Evolutionary conservation across 2,329 filamentous ascomycete genomes (phyloP).

Genomic region (Trichoderma gracile): DNA sequence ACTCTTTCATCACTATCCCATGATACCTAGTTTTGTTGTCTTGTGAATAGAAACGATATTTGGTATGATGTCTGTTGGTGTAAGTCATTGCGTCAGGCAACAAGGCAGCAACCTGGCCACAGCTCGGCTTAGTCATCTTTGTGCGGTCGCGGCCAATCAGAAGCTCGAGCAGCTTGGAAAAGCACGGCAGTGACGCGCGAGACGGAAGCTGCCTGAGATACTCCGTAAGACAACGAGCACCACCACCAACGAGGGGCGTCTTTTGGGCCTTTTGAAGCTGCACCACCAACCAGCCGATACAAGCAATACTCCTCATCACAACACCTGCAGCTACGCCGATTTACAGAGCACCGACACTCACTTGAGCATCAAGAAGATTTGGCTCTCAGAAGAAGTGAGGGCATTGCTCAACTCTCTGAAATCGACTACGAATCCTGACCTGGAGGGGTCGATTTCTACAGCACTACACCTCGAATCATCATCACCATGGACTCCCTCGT

Average conservation of each 20-base stretch:
- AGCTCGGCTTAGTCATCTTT: conserved; percentile 3
- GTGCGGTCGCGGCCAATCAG: neutral
- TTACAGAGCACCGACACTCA: too few relatives aligned
- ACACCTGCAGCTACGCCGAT: conserved; percentile 1
- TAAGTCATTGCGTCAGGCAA: conserved; percentile 3
- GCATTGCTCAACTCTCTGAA: neutral
- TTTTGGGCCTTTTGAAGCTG: conserved; percentile 21
- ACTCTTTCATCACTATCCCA: too few relatives aligned
- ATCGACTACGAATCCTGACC: conserved; percentile 1
- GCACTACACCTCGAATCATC: neutral
- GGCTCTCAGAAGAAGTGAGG: neutral
- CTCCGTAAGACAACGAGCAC: neutral
- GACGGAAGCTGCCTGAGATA: conserved; percentile 46
- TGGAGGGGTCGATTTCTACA: conserved; percentile 1
- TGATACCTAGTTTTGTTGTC: too few relatives aligned
- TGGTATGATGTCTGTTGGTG: neutral
- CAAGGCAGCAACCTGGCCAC: neutral
- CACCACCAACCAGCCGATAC: conserved; percentile 23
- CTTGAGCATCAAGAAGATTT: too few relatives aligned
- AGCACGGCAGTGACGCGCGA: conserved; percentile 43
- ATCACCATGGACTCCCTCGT: conserved; percentile 84
- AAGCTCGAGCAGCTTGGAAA: neutral
- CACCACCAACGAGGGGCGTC: conserved; percentile 12
- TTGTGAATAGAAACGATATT: neutral
- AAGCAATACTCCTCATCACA: neutral